These are phyloP conservation scores for Aspergillus tubingensis DNA, from an alignment of 2,329 filamentous ascomycete genomes.

Conservation along the genomic window DNA sequence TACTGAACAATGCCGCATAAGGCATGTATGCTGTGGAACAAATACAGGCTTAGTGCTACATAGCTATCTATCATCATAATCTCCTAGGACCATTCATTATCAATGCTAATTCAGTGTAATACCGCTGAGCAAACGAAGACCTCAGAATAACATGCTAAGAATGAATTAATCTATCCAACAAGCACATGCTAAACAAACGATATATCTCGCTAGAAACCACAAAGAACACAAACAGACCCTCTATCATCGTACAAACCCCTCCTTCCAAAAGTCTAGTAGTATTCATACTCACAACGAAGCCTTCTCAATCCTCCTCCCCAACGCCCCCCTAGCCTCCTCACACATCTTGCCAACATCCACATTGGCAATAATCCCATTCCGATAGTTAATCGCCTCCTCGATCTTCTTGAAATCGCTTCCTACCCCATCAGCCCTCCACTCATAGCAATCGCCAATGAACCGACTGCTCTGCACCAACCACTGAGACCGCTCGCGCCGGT, in stretches of 20 bases:
- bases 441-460: conserved; percentile 35
- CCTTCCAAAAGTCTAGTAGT: too few species aligned
- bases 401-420: conserved; percentile 21
- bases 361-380: conserved; percentile 22
- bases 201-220: neutral
- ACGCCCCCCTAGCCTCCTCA: conserved; percentile 24
- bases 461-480: conserved; percentile 41
- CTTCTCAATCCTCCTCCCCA: conserved; percentile 19
- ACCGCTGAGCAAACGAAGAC: too few species aligned
- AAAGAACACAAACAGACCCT: neutral
- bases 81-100: too few species aligned
- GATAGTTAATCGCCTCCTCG: conserved; percentile 21
- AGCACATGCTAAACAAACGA: neutral
- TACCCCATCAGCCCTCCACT: conserved; percentile 31
- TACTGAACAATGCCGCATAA: too few species aligned
- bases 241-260: neutral
- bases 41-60: too few species aligned
- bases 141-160: too few species aligned
- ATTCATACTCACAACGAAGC: conserved; percentile 8
- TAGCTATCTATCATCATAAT: too few species aligned
- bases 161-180: neutral
- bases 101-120: too few species aligned
- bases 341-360: conserved; percentile 30
- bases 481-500: conserved; percentile 30
- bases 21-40: too few species aligned